Evolutionary conservation across 2,329 filamentous ascomycete genomes (phyloP).

Genomic region (Colletotrichum liriopes): DNA sequence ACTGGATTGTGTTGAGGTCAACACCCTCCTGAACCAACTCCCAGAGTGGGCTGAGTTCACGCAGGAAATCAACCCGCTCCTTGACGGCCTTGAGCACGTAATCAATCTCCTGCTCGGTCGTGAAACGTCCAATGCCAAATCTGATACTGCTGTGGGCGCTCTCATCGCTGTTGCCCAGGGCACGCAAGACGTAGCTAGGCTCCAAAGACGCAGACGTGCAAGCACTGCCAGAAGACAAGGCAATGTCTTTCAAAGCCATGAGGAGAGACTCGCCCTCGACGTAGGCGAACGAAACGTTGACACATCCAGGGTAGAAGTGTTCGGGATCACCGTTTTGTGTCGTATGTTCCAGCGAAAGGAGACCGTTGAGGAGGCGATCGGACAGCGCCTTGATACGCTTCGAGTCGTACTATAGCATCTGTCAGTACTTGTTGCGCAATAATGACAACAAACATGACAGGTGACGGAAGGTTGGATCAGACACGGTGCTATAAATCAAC

Average conservation of each 20-base stretch:
- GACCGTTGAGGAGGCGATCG: slow-evolving; percentile 84
- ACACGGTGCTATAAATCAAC: slow-evolving; percentile 79
- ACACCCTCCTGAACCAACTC: slow-evolving; percentile 98
- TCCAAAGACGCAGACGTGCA: slow-evolving; percentile 98
- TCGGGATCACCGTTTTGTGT: slow-evolving; percentile 88
- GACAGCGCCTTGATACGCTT: slow-evolving; percentile 88
- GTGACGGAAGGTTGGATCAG: slow-evolving; percentile 62
- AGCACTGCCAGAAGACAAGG: slow-evolving; percentile 94
- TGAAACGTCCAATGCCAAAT: slow-evolving; percentile 97
- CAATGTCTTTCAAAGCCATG: slow-evolving; percentile 99
- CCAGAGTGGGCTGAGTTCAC: slow-evolving; percentile 96
- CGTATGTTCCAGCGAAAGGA: slow-evolving; percentile 93
- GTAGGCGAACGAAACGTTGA: slow-evolving; percentile 98
- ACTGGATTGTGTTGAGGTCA: slow-evolving; percentile 96
- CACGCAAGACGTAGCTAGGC: slow-evolving; percentile 95
- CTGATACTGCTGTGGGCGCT: slow-evolving; percentile 98
- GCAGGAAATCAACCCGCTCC: slow-evolving; percentile 91
- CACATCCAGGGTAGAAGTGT: slow-evolving; percentile 93
- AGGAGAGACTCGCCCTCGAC: slow-evolving; percentile 97
- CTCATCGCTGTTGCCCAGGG: slow-evolving; percentile 96
- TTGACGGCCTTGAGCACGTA: slow-evolving; percentile 96
- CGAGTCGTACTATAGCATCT: slow-evolving; percentile 81
- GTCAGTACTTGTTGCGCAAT: slow-evolving; percentile 22
- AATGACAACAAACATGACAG: slow-evolving; percentile 7
- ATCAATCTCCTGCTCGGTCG: slow-evolving; percentile 94